Percentiles rank a stretch among this genome's conserved stretches.
Conservation (phyloP, 306 rosid species). For the Quercus agrifolia region DNA sequence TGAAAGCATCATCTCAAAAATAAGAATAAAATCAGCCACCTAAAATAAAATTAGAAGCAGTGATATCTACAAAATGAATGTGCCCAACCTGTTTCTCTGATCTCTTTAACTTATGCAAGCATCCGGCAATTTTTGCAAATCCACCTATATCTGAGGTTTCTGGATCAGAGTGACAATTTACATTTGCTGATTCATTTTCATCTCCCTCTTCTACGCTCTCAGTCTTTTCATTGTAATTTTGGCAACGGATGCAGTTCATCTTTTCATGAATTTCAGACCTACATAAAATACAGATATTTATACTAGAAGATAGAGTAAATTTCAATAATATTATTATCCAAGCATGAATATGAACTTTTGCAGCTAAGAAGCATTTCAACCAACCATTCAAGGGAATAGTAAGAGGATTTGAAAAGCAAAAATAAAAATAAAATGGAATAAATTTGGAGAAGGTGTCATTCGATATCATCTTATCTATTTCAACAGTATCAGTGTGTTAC, state of each 20-base stretch:
- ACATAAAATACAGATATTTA: slow-evolving; percentile 19
- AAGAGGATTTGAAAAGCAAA: background rate
- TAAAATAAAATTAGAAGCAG: background rate
- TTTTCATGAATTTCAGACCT: slow-evolving; percentile 96
- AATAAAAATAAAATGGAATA: background rate
- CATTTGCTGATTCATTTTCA: slow-evolving; percentile 18
- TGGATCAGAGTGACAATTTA: slow-evolving; percentile 38
- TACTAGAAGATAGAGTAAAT: slow-evolving; percentile 1
- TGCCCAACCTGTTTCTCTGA: slow-evolving; percentile 86
- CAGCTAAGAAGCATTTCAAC: background rate
- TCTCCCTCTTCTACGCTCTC: slow-evolving; percentile 30
- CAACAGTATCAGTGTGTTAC: background rate
- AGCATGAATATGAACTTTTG: background rate
- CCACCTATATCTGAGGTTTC: slow-evolving; percentile 79
- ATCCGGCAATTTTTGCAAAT: slow-evolving; percentile 87
- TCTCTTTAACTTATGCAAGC: slow-evolving; percentile 68
- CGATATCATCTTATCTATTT: slow-evolving; percentile 8
- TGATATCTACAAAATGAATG: slow-evolving; percentile 22
- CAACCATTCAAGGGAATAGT: background rate
- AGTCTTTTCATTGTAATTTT: slow-evolving; percentile 32
- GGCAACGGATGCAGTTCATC: slow-evolving; percentile 83
- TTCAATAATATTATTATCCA: background rate
- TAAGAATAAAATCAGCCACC: background rate
- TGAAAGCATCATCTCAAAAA: slow-evolving; percentile 35
- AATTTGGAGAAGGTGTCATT: background rate